phyloP scores from a whole-genome alignment of 495 filamentous ascomycete species.

The Diplogelasinospora grovesii region DNA sequence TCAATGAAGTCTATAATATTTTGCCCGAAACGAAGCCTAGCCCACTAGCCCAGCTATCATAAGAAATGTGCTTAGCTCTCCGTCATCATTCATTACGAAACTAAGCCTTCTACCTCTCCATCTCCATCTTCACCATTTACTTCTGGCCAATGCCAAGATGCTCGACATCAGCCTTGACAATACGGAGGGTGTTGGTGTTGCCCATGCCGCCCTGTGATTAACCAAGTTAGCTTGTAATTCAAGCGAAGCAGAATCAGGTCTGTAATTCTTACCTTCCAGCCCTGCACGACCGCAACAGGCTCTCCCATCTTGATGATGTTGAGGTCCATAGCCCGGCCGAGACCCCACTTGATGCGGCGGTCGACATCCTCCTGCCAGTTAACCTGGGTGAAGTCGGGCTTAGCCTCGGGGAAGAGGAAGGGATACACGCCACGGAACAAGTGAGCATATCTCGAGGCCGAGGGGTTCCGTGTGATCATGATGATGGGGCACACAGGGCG shows the following conservation, averaged over 20 bases:
- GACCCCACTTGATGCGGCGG: slow-evolving; percentile 91
- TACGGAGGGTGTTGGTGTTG: slow-evolving; percentile 83
- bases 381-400: slow-evolving; percentile 82
- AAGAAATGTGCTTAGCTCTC: too few species aligned
- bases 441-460: slow-evolving; percentile 83
- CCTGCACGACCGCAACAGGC: slow-evolving; percentile 89
- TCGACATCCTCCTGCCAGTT: slow-evolving; percentile 99
- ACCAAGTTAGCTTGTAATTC: not conserved
- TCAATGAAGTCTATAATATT: too few species aligned
- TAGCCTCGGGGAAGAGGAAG: slow-evolving; percentile 84
- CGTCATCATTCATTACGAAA: slow-evolving; percentile 1
- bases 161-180: slow-evolving; percentile 49
- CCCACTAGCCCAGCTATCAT: not conserved
- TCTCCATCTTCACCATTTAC: slow-evolving; percentile 4
- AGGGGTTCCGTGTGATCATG: slow-evolving; percentile 87
- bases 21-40: not conserved
- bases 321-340: slow-evolving; percentile 74
- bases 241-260: too few species aligned
- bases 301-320: slow-evolving; percentile 77
- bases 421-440: slow-evolving; percentile 97
- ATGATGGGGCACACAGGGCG: slow-evolving; percentile 96
- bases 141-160: slow-evolving; percentile 38
- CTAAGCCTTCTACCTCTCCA: not conserved
- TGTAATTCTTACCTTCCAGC: slow-evolving; percentile 54
- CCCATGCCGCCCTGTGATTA: slow-evolving; percentile 75